Evolutionary conservation across 257 asterid genomes (phyloP), one percentile per base, ranked within the genome.

Genomic region (Nicotiana attenuata): DNA sequence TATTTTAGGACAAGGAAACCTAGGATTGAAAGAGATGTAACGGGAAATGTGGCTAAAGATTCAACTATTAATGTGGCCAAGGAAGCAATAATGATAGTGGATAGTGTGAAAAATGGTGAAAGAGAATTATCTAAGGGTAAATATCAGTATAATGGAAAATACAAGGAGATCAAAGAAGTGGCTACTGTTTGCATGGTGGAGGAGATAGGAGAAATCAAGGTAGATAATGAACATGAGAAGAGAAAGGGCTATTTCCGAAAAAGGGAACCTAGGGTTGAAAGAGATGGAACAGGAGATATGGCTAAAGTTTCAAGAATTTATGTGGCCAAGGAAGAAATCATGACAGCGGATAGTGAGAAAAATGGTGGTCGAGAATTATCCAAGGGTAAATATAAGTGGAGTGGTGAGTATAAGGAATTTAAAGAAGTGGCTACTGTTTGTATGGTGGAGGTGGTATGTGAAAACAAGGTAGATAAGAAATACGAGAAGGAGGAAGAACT

Each of bases 181-280:
- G 84, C 73, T 56, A 73, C 67, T 79, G 60, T 50, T 16, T 76
- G 67, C 78, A 78, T 41, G 83, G 81, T 60, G 59, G 63, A 73
- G 60, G 67, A 78, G 55, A 75, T 71, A 69, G 31, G 11, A 28
- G 83, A 73, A 76, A 65, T 15, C 28, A 38, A 33, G 52, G 22
- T 14, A 5, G 85, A 60, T 50, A 26, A 20, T 45, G 45, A 35
- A 5, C 29, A 65, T 52, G 77, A 63, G 61, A 41, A 19, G 7
- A 82, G 60, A 28, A 67, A 38, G 60, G 50, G 57, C 17, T n/a
- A n/a, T 60, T 19, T 0, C 14, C 26, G 31, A 15, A 82, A 59
- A 65, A 77, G 65, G 41, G 71, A 67, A 65, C 76, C 77, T 55
- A 65, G 78, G 82, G 86, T 67, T 33, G 78, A 22, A 38, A 83